Evolutionary conservation across 2,329 filamentous ascomycete genomes (phyloP).

Genomic region (Xylariaceae sp.): DNA sequence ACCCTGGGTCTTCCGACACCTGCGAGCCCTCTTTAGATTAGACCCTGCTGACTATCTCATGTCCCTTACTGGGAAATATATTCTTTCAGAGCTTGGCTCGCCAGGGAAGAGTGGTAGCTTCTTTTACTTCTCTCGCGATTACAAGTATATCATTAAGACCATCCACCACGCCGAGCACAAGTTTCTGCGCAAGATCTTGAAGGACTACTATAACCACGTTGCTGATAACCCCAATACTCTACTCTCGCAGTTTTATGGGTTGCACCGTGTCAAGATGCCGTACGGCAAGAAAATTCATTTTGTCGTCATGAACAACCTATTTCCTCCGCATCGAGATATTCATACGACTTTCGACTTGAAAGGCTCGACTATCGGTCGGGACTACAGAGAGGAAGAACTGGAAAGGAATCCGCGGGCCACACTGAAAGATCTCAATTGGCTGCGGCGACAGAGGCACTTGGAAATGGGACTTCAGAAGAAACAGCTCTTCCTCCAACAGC

Average conservation of each 20-base stretch:
- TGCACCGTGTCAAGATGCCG: constrained; percentile 96
- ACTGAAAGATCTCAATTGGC: constrained; percentile 95
- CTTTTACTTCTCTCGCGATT: constrained; percentile 98
- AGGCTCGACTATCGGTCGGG: constrained; percentile 89
- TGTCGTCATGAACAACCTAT: constrained; percentile 99
- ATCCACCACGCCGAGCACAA: constrained; percentile 96
- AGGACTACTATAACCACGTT: constrained; percentile 92
- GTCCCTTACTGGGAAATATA: constrained; percentile 98
- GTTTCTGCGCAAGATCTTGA: constrained; percentile 77
- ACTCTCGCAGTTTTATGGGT: constrained; percentile 94
- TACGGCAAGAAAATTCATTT: constrained; percentile 99
- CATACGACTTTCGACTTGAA: constrained; percentile 97
- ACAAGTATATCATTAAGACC: constrained; percentile 99
- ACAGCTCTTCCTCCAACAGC: constrained; percentile 81
- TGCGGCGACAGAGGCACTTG: constrained; percentile 78
- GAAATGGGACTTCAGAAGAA: constrained; percentile 90
- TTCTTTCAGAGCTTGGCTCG: constrained; percentile 92
- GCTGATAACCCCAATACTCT: constrained; percentile 92
- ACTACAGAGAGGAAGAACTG: constrained; percentile 85
- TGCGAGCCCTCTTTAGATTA: constrained; percentile 82
- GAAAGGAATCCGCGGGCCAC: constrained; percentile 89
- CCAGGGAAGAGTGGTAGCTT: constrained; percentile 98
- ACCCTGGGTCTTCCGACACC: constrained; percentile 96
- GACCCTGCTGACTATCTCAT: constrained; percentile 98
- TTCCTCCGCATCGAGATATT: constrained; percentile 94